phyloP scores from a whole-genome alignment of 345 rosid genomes.

The Eucalyptus marginata region DNA sequence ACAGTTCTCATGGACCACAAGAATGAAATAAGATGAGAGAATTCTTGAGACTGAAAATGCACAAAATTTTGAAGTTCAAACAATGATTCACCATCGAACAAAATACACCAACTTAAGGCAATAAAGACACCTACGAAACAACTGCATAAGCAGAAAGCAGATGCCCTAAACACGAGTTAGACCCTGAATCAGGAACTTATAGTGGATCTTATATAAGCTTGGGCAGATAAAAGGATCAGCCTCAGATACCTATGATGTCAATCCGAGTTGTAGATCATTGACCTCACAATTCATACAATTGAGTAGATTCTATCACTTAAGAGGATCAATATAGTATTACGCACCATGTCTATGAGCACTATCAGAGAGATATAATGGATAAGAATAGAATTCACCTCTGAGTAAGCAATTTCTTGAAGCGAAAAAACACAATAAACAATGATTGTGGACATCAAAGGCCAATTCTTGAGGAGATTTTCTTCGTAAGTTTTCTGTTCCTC shows the following conservation, averaged over 20 bases:
- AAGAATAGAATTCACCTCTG: slow-evolving; percentile 22
- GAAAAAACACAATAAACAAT: slow-evolving; percentile 52
- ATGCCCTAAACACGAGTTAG: background rate
- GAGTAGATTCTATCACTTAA: background rate
- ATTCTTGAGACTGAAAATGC: background rate
- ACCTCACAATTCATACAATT: background rate
- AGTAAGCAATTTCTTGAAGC: slow-evolving; percentile 55
- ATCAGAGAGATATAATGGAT: background rate
- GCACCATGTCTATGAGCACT: background rate
- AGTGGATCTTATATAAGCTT: background rate
- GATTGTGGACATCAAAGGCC: slow-evolving; percentile 49
- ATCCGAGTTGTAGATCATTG: background rate
- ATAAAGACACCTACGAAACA: background rate
- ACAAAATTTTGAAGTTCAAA: background rate
- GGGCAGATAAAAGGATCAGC: background rate
- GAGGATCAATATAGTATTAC: background rate
- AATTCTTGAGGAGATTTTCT: slow-evolving; percentile 31
- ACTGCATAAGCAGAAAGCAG: background rate
- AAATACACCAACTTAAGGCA: background rate
- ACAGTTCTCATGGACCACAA: background rate
- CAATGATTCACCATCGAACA: background rate
- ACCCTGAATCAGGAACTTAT: background rate
- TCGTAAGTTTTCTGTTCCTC: background rate
- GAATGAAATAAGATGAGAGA: background rate
- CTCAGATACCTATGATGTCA: background rate